Conservation (phyloP, 441 rosid species). For the Isatis lusitanica region DNA sequence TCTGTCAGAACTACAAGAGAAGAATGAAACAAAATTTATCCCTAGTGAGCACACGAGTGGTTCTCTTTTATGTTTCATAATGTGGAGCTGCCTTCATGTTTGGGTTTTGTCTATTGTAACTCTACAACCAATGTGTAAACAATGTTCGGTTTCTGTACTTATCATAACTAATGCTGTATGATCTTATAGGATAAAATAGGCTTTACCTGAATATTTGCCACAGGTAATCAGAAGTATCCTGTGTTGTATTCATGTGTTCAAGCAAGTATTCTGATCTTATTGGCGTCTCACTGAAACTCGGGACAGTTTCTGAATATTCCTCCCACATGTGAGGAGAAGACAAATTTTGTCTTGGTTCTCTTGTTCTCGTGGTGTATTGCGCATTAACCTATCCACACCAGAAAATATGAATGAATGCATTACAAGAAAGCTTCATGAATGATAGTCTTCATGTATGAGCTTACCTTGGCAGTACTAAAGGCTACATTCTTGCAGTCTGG, state of each 20-base stretch:
- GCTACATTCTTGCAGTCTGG: constrained; percentile 64
- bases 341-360: constrained; percentile 39
- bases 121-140: neutral
- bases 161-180: neutral
- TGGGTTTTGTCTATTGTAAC: neutral
- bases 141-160: neutral
- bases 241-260: constrained; percentile 67
- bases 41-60: neutral
- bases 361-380: constrained; percentile 49
- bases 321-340: constrained; percentile 52
- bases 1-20: neutral
- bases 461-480: constrained; percentile 76
- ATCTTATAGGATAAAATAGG: neutral
- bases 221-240: constrained; percentile 78
- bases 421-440: constrained; percentile 10
- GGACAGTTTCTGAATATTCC: constrained; percentile 53
- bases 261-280: constrained; percentile 49
- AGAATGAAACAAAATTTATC: neutral
- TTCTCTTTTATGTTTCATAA: neutral
- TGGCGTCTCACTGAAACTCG: constrained; percentile 43
- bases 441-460: constrained; percentile 12
- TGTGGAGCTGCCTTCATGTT: neutral
- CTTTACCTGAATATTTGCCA: constrained; percentile 78
- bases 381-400: constrained; percentile 51
- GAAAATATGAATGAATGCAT: constrained; percentile 10